These are phyloP conservation scores for Hymenoscyphus scutula DNA, from an alignment of 2,329 filamentous ascomycete genomes.

Conservation along the genomic window DNA sequence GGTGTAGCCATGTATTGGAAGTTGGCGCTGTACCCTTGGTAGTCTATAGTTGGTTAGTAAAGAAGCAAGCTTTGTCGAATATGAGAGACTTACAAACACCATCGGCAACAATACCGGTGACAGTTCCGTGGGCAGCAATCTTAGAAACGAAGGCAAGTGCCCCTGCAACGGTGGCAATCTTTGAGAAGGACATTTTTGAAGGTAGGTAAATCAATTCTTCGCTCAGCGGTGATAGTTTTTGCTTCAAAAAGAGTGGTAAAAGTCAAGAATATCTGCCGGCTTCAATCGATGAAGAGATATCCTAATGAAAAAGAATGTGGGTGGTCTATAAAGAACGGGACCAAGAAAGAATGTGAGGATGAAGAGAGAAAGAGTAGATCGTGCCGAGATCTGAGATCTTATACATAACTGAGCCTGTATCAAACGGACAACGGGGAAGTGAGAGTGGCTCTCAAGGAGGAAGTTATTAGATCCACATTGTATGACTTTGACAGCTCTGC, in stretches of 20 bases:
- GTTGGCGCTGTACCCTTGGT: slow-evolving; percentile 31
- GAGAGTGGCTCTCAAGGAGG: not conserved
- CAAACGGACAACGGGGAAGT: slow-evolving; percentile 4
- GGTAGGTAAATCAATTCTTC: slow-evolving; percentile 18
- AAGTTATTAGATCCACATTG: slow-evolving; percentile 4
- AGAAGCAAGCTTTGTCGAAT: not conserved
- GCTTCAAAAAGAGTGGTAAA: slow-evolving; percentile 12
- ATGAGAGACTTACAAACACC: slow-evolving; percentile 38
- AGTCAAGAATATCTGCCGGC: slow-evolving; percentile 22
- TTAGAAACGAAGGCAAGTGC: slow-evolving; percentile 37
- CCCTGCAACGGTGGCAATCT: slow-evolving; percentile 25
- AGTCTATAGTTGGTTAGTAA: slow-evolving; percentile 24
- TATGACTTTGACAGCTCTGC: slow-evolving; percentile 1
- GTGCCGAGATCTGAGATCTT: slow-evolving; percentile 4
- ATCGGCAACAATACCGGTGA: slow-evolving; percentile 45
- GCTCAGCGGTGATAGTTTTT: slow-evolving; percentile 22
- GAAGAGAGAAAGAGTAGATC: slow-evolving; percentile 6
- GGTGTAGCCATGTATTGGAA: slow-evolving; percentile 29
- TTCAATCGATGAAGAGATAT: slow-evolving; percentile 32
- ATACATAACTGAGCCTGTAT: slow-evolving; percentile 1
- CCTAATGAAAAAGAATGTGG: slow-evolving; percentile 22
- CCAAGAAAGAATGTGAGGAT: slow-evolving; percentile 15
- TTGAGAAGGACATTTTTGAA: slow-evolving; percentile 32
- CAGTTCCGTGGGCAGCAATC: slow-evolving; percentile 46
- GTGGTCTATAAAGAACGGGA: slow-evolving; percentile 20